phyloP scores from a whole-genome alignment of 129 eudicot species.

The Artemisia annua region DNA sequence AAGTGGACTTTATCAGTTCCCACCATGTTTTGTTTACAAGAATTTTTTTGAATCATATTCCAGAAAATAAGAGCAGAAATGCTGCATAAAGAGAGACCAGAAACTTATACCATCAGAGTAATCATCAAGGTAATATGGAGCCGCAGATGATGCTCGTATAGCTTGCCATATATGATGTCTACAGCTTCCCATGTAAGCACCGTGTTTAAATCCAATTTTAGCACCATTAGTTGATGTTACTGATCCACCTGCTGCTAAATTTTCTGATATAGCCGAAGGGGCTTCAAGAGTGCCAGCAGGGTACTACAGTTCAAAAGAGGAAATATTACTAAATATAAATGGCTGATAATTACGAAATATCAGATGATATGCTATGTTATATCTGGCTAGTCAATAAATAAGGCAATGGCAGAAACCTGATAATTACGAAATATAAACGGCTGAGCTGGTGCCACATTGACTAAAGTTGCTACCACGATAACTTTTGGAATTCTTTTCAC shows the following conservation, averaged over 20 bases:
- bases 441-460: slow-evolving; percentile 83
- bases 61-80: neutral
- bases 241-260: slow-evolving; percentile 50
- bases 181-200: slow-evolving; percentile 85
- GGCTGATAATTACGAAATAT: no score
- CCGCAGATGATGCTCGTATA: slow-evolving; percentile 98
- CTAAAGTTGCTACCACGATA: slow-evolving; percentile 81
- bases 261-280: slow-evolving; percentile 57
- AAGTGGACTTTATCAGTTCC: neutral
- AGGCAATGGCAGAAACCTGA: slow-evolving; percentile 52
- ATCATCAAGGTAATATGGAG: slow-evolving; percentile 98
- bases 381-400: neutral
- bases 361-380: slow-evolving; percentile 18
- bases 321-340: no score
- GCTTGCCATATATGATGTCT: slow-evolving; percentile 92
- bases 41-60: neutral
- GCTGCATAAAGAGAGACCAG: neutral
- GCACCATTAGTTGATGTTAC: slow-evolving; percentile 55
- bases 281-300: slow-evolving; percentile 94
- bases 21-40: neutral
- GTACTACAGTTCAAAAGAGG: slow-evolving; percentile 51
- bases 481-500: slow-evolving; percentile 84
- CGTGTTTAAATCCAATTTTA: slow-evolving; percentile 67
- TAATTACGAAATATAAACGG: slow-evolving; percentile 94
- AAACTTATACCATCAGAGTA: slow-evolving; percentile 73